Conservation (phyloP, 192 early-diverging fungal species). For the Coemansia sp. region DNA sequence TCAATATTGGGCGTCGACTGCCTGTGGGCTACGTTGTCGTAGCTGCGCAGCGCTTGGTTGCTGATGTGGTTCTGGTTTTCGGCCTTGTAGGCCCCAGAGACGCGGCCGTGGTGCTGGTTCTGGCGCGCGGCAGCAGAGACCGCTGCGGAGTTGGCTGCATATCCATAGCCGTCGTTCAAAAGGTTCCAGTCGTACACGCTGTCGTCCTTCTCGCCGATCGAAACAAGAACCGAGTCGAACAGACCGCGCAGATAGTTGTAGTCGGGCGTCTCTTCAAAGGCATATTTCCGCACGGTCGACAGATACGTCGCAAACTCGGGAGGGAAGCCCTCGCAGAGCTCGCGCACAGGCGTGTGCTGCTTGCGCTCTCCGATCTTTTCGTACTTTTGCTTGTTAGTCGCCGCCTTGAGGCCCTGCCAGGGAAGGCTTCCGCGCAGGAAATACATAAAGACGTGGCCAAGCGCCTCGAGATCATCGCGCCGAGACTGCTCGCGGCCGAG, state of each 20-base stretch:
- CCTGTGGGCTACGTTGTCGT: slow-evolving; percentile 33
- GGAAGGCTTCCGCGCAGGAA: slow-evolving; percentile 91
- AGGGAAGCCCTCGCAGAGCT: slow-evolving; percentile 89
- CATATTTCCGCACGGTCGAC: slow-evolving; percentile 84
- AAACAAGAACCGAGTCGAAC: slow-evolving; percentile 73
- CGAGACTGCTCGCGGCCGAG: slow-evolving; percentile 96
- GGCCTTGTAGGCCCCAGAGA: slow-evolving; percentile 43
- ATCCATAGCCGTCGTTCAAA: slow-evolving; percentile 46
- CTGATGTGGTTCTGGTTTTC: slow-evolving; percentile 45
- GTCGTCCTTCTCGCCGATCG: slow-evolving; percentile 77
- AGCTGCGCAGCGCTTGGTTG: slow-evolving; percentile 49
- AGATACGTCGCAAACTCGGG: slow-evolving; percentile 91
- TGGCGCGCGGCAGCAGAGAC: slow-evolving; percentile 32
- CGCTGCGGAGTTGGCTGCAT: slow-evolving; percentile 43
- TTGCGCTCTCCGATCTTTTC: slow-evolving; percentile 99
- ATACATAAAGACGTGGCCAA: slow-evolving; percentile 99
- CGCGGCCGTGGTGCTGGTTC: slow-evolving; percentile 20
- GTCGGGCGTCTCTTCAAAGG: slow-evolving; percentile 97
- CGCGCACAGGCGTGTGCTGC: slow-evolving; percentile 81
- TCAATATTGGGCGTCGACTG: slow-evolving; percentile 45
- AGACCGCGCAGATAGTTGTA: slow-evolving; percentile 89
- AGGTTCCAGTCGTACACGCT: slow-evolving; percentile 93
- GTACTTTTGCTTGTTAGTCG: slow-evolving; percentile 99
- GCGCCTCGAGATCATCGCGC: slow-evolving; percentile 94
- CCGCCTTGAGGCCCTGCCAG: slow-evolving; percentile 97